phyloP scores from a whole-genome alignment of 2,329 filamentous ascomycete species.

The Xenoacremonium recifei region DNA sequence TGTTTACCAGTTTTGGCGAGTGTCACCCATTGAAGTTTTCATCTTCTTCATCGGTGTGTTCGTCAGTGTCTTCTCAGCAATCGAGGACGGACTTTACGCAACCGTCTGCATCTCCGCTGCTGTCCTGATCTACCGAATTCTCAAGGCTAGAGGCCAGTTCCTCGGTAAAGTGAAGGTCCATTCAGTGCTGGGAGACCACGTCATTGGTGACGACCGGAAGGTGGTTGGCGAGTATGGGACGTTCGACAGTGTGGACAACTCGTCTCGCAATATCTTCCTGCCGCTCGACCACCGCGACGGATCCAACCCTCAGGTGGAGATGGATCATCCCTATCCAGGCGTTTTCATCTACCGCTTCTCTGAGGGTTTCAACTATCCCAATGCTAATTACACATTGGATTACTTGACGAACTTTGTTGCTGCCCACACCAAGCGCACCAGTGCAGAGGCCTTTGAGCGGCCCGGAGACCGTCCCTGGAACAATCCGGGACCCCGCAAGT shows the following conservation, averaged over 20 bases:
- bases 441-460: slow-evolving; percentile 61
- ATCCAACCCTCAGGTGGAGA: slow-evolving; percentile 77
- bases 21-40: slow-evolving; percentile 83
- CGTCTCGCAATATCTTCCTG: slow-evolving; percentile 76
- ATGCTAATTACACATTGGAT: slow-evolving; percentile 85
- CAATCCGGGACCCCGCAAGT: slow-evolving; percentile 68
- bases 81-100: slow-evolving; percentile 90
- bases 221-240: slow-evolving; percentile 55
- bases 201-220: slow-evolving; percentile 60
- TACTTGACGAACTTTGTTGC: slow-evolving; percentile 70
- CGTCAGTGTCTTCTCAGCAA: slow-evolving; percentile 82
- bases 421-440: slow-evolving; percentile 72
- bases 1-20: slow-evolving; percentile 92
- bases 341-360: slow-evolving; percentile 95
- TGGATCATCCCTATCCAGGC: slow-evolving; percentile 83
- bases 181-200: slow-evolving; percentile 75
- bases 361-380: slow-evolving; percentile 95
- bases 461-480: slow-evolving; percentile 91
- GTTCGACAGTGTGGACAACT: slow-evolving; percentile 47
- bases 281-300: slow-evolving; percentile 87
- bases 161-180: slow-evolving; percentile 68
- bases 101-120: slow-evolving; percentile 77
- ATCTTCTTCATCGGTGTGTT: slow-evolving; percentile 94
- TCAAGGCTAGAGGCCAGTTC: slow-evolving; percentile 80
- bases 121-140: slow-evolving; percentile 77